These are phyloP conservation scores for Clonostachys byssicola DNA, from an alignment of 2,329 filamentous ascomycete species.

Conservation along the genomic window DNA sequence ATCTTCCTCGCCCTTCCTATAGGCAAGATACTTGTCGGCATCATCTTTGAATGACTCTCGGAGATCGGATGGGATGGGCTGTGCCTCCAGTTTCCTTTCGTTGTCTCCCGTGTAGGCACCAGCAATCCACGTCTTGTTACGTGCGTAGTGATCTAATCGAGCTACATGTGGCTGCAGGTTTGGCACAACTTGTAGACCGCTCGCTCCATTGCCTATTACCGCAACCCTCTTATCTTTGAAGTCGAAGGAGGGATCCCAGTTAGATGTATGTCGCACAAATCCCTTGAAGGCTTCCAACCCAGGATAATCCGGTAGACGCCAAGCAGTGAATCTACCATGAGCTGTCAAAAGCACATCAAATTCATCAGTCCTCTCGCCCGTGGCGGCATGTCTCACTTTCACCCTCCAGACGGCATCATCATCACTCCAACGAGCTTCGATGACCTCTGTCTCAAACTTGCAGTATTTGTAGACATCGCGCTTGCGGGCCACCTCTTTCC, in stretches of 20 bases:
- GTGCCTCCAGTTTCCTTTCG: slow-evolving; percentile 49
- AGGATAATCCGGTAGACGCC: slow-evolving; percentile 17
- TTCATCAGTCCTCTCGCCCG: neutral
- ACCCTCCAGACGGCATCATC: neutral
- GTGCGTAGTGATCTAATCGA: slow-evolving; percentile 59
- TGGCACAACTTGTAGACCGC: slow-evolving; percentile 52
- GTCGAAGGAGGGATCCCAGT: slow-evolving; percentile 53
- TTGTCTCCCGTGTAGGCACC: slow-evolving; percentile 51
- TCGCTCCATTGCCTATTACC: slow-evolving; percentile 60
- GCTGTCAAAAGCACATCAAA: neutral
- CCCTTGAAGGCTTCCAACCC: slow-evolving; percentile 29
- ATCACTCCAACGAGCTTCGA: neutral
- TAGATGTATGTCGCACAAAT: slow-evolving; percentile 52
- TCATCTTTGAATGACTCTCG: slow-evolving; percentile 39
- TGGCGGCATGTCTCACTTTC: neutral
- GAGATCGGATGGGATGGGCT: slow-evolving; percentile 49
- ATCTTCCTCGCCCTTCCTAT: slow-evolving; percentile 55
- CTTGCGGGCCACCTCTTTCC: neutral
- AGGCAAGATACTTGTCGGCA: slow-evolving; percentile 53
- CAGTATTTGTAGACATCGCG: neutral
- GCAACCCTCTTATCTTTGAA: slow-evolving; percentile 44
- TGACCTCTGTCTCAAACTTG: neutral
- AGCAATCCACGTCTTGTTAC: slow-evolving; percentile 65
- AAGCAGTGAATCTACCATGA: slow-evolving; percentile 32
- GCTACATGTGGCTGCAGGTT: slow-evolving; percentile 43